Base-by-base conservation (phyloP, 169 alveolate genomes). In the Plasmodium ovale region DNA sequence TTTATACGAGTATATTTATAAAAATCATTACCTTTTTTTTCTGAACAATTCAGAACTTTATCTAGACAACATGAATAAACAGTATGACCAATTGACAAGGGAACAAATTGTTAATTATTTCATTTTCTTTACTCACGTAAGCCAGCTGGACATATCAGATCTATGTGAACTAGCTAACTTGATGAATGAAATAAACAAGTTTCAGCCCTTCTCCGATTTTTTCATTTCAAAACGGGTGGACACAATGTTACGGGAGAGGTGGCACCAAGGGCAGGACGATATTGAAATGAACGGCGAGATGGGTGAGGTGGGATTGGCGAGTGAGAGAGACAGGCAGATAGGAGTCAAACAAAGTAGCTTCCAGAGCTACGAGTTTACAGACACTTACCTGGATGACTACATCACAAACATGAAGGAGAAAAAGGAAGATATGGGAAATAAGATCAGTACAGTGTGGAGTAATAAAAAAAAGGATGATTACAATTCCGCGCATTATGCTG, bases 41-140 rank as follows among this genome's bases (percentile, higher is more conserved):
- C 2, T 85, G 47, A 69, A 71, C 60, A 85, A 85, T 27, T 56
- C 91, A 0, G 72, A 49, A 3, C 5, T 33, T 10, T 82, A 82
- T 58, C 21, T 82, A 65, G 39, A 82, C 21, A 19, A 29, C 10
- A 58, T 82, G 23, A 42, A 19, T 33, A 0, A 58, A 39, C 53
- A 85, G 39, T 85, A 68, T 62, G 87, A 85, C 19, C 23, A 19
- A 47, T 9, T 29, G 44, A 69, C 91, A 56, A 72, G 6, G 58
- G 91, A 85, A n/a, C 70, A 85, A 44, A 39, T 85, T 27, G 19
- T 85, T 25, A 85, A 85, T 39, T 85, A 58, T 51, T 85, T 85
- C 58, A 69, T 85, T 51, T 47, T 85, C 0, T 85, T 42, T 60
- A 85, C 91, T 16, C 73, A 85, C 53, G 23, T 85, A 44, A 58